Evolutionary conservation across 2,329 filamentous ascomycete genomes (phyloP).

Genomic region (Cladosporium oxysporum): DNA sequence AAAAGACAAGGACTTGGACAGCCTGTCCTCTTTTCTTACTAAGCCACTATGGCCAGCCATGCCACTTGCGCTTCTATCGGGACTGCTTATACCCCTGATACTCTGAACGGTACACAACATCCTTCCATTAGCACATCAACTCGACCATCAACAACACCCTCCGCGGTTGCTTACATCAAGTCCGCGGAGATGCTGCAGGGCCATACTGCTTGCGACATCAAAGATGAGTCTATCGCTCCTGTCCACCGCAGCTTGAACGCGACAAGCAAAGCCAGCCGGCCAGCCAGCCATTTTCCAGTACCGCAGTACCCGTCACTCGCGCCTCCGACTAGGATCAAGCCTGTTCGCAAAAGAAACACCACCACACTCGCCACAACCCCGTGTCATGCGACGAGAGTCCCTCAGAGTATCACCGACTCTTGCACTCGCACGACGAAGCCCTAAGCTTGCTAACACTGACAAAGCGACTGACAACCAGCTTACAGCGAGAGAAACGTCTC

Average conservation of each 20-base stretch:
- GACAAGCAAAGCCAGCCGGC: background rate
- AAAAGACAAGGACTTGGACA: background rate
- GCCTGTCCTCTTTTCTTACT: background rate
- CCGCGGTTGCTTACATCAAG: background rate
- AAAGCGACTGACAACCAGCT: constrained; percentile 1
- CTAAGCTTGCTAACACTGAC: constrained; percentile 12
- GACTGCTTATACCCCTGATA: background rate
- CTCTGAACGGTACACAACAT: background rate
- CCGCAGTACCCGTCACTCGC: background rate
- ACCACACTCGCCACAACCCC: background rate
- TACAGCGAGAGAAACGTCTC: no score
- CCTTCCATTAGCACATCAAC: background rate
- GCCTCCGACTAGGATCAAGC: background rate
- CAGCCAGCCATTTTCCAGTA: background rate
- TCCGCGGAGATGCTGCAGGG: background rate
- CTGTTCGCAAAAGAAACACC: background rate
- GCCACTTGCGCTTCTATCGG: background rate
- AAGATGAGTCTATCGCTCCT: background rate
- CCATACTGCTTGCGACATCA: background rate
- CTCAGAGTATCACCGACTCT: background rate
- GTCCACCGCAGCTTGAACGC: background rate
- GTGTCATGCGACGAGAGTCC: background rate
- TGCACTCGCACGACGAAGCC: background rate
- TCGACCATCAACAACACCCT: background rate
- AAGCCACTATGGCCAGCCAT: background rate